These are phyloP conservation scores for Leucaena leucocephala DNA, from an alignment of 306 rosid genomes.

Conservation along the genomic window DNA sequence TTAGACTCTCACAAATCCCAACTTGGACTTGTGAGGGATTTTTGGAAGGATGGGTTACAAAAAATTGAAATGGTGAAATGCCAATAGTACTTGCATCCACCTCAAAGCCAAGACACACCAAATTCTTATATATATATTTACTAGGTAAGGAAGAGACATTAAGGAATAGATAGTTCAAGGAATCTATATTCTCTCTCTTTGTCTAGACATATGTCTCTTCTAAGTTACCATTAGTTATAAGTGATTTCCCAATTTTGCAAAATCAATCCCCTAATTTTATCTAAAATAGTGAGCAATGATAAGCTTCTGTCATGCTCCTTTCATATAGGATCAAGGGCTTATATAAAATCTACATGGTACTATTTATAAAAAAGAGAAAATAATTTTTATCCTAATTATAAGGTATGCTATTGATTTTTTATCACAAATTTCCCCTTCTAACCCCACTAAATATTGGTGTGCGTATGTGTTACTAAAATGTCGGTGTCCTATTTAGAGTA, in stretches of 20 bases:
- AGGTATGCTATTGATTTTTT: too few relatives aligned
- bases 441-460: too few relatives aligned
- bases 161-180: background rate
- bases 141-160: background rate
- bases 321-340: background rate
- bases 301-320: background rate
- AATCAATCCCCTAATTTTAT: background rate
- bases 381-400: too few relatives aligned
- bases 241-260: background rate
- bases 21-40: slow-evolving; percentile 31
- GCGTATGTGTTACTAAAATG: too few relatives aligned
- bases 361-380: too few relatives aligned
- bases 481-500: too few relatives aligned
- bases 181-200: background rate
- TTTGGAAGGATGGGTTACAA: slow-evolving; percentile 5
- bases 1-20: slow-evolving; percentile 33
- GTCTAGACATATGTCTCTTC: background rate
- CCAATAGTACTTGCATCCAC: too few relatives aligned
- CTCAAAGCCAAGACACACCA: too few relatives aligned
- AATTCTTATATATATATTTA: too few relatives aligned
- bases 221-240: background rate
- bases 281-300: background rate
- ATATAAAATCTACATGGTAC: too few relatives aligned
- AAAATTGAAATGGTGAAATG: too few relatives aligned
- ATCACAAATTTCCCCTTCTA: too few relatives aligned